Evolutionary conservation across 768 basidiomycete species (phyloP), one percentile per base, ranked within the genome.

Genomic region (Mycena metata): DNA sequence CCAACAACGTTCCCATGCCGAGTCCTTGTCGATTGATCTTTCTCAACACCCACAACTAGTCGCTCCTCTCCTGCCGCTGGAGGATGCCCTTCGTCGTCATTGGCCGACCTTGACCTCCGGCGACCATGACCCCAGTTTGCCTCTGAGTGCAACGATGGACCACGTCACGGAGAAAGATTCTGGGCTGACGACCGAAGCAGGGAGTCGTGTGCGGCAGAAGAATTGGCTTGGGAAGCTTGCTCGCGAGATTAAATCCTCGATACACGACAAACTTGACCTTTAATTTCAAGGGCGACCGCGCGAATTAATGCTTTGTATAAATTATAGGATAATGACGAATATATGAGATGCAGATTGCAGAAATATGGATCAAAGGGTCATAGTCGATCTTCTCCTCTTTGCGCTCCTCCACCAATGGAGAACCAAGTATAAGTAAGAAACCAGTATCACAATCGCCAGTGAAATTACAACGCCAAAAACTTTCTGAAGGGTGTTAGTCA

Each of bases 401-500:
- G 67, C 64, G 11, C 45, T 56, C 39, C 55, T 55, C 70, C 70
- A 72, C 70, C 70, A 72, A 36, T 54, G 35, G 23, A 45, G 42
- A 17, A 72, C 63, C 17, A 72, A 56, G 4, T 59, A 26, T 16
- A 63, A 6, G 35, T 65, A 72, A 11, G 60, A 60, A 52, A 26
- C 41, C n/a, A 87, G 76, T 41, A 91, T 81, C 16, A 85, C 30
- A 26, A 84, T 69, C 8, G 84, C 80, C 12, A 86, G 64, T 10
- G 83, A 79, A 49, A 93, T 71, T 30, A 92, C 81, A 24, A 88
- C 77, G 12, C 79, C 86, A 73, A 95, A 95, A 23, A 83, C 81
- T 74, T 84, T 82, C 76, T 80, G 86, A 16, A 81, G 81, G 16
- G 81, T 79, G 33, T 8, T 4, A 21, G 2, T 11, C 21, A 64